These are phyloP conservation scores for Gleditsia sinensis DNA, from an alignment of 306 rosid species.

Conservation along the genomic window DNA sequence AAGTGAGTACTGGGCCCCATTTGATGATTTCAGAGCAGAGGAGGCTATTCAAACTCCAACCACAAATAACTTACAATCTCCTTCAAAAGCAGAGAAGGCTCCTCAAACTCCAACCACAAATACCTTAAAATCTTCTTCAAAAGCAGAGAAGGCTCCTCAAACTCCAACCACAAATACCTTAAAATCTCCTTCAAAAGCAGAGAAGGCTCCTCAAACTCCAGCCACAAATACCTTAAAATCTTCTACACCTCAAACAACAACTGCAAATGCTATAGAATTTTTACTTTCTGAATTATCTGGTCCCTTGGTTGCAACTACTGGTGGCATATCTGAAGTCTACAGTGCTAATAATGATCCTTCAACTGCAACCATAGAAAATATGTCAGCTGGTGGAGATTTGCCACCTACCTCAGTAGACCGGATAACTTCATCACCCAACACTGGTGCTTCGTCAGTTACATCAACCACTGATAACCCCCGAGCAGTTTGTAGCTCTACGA, in stretches of 20 bases:
- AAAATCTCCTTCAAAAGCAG: constrained; percentile 18
- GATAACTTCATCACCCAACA: constrained; percentile 32
- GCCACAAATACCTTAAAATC: constrained; percentile 38
- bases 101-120: constrained; percentile 40
- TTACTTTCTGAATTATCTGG: constrained; percentile 62
- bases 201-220: constrained; percentile 32
- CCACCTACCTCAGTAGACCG: constrained; percentile 36
- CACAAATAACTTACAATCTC: constrained; percentile 36
- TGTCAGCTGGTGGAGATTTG: constrained; percentile 30
- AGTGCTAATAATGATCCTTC: constrained; percentile 32
- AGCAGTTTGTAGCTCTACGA: constrained; percentile 25
- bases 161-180: constrained; percentile 43
- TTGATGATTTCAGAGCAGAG: constrained; percentile 32
- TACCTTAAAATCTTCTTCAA: constrained; percentile 36
- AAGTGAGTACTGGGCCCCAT: constrained; percentile 56
- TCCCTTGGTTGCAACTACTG: constrained; percentile 39
- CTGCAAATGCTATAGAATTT: constrained; percentile 59
- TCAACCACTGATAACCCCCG: constrained; percentile 40
- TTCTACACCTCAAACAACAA: constrained; percentile 11
- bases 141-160: constrained; percentile 11
- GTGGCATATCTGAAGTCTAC: constrained; percentile 34
- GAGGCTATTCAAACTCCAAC: constrained; percentile 37
- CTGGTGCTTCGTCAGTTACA: constrained; percentile 30
- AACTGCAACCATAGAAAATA: constrained; percentile 33
- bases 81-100: constrained; percentile 8